Evolutionary conservation across 2,329 filamentous ascomycete genomes (phyloP), one percentile per base, ranked within the genome.

Genomic region (Aspergillus chevalieri): DNA sequence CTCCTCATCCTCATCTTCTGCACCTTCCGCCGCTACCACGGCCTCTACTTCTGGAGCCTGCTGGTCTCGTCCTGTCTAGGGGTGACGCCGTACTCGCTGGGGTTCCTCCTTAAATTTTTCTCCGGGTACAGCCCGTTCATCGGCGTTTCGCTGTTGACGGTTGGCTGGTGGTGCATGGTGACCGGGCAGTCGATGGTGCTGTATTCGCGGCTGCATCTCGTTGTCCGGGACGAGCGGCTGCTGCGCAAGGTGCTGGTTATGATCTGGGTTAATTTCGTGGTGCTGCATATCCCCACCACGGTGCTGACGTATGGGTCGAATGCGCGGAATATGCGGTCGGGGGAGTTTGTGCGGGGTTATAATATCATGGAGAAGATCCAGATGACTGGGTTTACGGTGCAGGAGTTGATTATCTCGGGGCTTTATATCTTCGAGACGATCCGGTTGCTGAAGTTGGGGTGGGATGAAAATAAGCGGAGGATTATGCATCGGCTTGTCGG

Each of bases 161-260:
- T 84, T 48, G 81, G 79, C 9, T 79, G 82, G 78, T 78, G 77
- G 62, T 57, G 68, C 2, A 83, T 84, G 79, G 76, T 85, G 0
- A 82, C 80, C 1, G 82, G 82, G 0, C 80, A 84, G 60, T 77
- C 77, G 0, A 57, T 84, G 10, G 82, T 85, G 1, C 68, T 85
- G 1, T 85, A 81, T 69, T 84, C 81, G 0, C 74, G 82, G 6
- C 72, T 85, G 0, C 80, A 84, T 58, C 70, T 85, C 1, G 73
- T 85, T 9, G 66, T 81, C 3, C 74, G 74, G 14, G 78, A 80
- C 39, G 68, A 73, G 6, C 63, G 64, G 2, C 62, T 76, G 3
- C 68, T 84, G 0, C 73, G 71, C 4, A 68, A 71, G 9, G 75
- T 81, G 0, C 67, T 83, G 0, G 71, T 61, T 47, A 81, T 85